Evolutionary conservation across 2,329 filamentous ascomycete species (phyloP).

Genomic region (Fusarium sp.): DNA sequence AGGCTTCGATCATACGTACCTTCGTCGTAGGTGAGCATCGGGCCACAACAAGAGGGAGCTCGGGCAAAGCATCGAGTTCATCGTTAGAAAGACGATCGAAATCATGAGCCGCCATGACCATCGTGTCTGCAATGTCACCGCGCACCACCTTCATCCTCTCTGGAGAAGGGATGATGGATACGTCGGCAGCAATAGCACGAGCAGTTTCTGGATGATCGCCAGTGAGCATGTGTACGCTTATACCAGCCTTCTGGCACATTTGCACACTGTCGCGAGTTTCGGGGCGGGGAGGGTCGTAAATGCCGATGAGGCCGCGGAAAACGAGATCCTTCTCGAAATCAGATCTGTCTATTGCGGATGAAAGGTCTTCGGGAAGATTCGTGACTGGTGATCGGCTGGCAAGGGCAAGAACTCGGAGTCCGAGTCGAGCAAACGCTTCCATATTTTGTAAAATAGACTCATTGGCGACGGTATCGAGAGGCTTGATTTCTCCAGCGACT

Average conservation of each 20-base stretch:
- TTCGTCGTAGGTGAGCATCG: constrained; percentile 79
- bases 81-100: constrained; percentile 73
- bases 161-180: constrained; percentile 67
- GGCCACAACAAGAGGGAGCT: constrained; percentile 75
- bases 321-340: constrained; percentile 65
- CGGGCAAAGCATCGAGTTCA: constrained; percentile 71
- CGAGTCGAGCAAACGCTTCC: constrained; percentile 72
- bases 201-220: constrained; percentile 73
- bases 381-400: constrained; percentile 52
- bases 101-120: constrained; percentile 72
- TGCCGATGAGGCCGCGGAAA: constrained; percentile 74
- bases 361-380: constrained; percentile 37
- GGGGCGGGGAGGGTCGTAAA: constrained; percentile 75
- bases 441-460: constrained; percentile 72
- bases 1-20: constrained; percentile 79
- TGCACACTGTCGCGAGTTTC: constrained; percentile 68
- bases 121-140: constrained; percentile 64
- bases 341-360: constrained; percentile 33
- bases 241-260: constrained; percentile 68
- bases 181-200: constrained; percentile 69
- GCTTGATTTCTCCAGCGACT: constrained; percentile 53
- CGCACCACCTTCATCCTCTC: constrained; percentile 55
- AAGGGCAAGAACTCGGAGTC: constrained; percentile 74
- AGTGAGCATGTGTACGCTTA: constrained; percentile 74
- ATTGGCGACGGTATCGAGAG: constrained; percentile 54